Base-by-base conservation (phyloP, 2,329 filamentous ascomycete genomes). In the Cordyceps javanica region DNA sequence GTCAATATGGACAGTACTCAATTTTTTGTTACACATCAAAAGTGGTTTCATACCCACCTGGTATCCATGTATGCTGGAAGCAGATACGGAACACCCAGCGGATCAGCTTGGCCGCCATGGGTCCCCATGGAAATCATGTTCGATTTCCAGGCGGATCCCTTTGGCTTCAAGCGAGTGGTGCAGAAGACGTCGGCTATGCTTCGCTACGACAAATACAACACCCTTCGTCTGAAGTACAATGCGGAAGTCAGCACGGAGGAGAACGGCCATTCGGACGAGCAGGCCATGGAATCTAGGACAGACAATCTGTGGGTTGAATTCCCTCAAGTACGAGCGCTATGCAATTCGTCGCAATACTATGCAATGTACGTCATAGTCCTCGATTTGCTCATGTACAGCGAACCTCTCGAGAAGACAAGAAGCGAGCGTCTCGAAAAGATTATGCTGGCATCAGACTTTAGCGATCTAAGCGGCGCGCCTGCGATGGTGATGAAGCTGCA, bases 91-190 rank as follows among this genome's bases (percentile, higher is more conserved):
- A 88, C 91, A 30, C 85, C 90, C 41, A 81, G 83, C 36, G 91
- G 91, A 10, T 90, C 91, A 3, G 86, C 90, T 16, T 99, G 95
- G 94, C 94, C 94, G 11, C 94, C 94, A 0, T 99, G 94, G 94
- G 90, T 97, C 48, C 94, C 94, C 0, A 88, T 99, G 76, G 94
- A 99, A 73, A 90, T 96, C 65, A 97, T 99, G 88, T 97, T 96
- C 67, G 92, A 97, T 71, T 99, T 97, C 72, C 79, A 93, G 62
- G 82, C 89, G 6, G 92, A 96, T 70, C 93, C 94, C 0, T 96
- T 96, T 67, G 94, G 95, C n/a, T 99, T 99, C 78, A 93, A 93
- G 70, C 86, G 94, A 60, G 92, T 99, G 30, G 92, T 99, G 11
- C 91, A 97, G 70, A 93, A 95, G 71, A 99, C 94, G 1, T 99